A percentile compares a stretch with the other conserved stretches of the same genome.
These are phyloP conservation scores for Globisporangium irregulare DNA, from an alignment of 352 stramenopile genomes.

Conservation along the genomic window DNA sequence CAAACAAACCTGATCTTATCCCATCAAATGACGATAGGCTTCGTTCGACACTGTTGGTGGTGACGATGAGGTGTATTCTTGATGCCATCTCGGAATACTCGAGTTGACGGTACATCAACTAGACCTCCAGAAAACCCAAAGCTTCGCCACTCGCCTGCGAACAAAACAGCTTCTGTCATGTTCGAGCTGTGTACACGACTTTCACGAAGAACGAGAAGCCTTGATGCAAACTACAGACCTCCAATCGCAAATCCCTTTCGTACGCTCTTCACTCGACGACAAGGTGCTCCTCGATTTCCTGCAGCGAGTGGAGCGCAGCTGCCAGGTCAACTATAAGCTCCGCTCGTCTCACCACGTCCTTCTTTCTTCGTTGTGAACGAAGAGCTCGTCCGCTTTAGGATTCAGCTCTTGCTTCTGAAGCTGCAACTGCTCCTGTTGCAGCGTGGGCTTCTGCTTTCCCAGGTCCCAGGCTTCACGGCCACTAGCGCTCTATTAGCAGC, in stretches of 20 bases:
- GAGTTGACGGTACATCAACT: not conserved
- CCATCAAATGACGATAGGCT: not conserved
- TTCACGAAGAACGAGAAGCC: too few relatives aligned
- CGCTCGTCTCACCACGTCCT: not conserved
- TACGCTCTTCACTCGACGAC: not conserved
- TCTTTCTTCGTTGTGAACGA: conserved; percentile 29
- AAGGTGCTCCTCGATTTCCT: not conserved
- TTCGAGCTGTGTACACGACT: too few relatives aligned
- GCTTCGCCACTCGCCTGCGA: too few relatives aligned
- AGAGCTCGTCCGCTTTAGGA: conserved; percentile 33
- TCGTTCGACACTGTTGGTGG: not conserved
- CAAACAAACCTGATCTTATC: not conserved
- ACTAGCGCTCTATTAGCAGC: too few relatives aligned
- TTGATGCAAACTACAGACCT: too few relatives aligned
- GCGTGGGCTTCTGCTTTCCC: conserved; percentile 30
- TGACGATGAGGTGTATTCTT: not conserved
- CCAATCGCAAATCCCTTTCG: not conserved
- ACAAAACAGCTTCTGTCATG: too few relatives aligned
- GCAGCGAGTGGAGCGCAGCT: not conserved
- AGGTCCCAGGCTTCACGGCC: too few relatives aligned
- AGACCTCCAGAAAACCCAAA: not conserved
- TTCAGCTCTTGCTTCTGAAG: conserved; percentile 38
- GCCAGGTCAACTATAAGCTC: not conserved
- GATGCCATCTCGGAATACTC: too few relatives aligned
- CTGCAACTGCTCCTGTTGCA: conserved; percentile 23